Evolutionary conservation across 2,329 filamentous ascomycete species (phyloP).

Genomic region (Magnaporthiopsis rhizophila): DNA sequence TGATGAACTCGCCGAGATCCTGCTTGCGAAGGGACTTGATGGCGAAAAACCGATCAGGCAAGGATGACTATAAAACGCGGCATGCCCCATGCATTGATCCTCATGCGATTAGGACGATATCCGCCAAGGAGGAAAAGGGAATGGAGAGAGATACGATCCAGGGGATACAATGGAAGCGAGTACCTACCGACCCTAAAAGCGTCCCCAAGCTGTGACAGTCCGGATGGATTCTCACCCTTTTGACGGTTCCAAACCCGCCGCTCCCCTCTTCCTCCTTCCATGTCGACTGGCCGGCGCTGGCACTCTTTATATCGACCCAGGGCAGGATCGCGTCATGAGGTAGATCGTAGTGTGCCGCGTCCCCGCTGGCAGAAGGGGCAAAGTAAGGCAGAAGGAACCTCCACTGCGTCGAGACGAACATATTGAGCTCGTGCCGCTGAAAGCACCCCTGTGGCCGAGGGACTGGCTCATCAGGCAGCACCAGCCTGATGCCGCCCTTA

Average conservation of each 20-base stretch:
- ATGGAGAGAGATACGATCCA: neutral
- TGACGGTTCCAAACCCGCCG: neutral
- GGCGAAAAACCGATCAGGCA: neutral
- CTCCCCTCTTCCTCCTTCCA: neutral
- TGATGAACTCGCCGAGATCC: slow-evolving; percentile 3
- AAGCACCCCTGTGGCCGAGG: neutral
- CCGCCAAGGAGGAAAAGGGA: neutral
- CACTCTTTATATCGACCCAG: neutral
- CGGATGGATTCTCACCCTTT: neutral
- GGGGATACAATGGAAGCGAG: neutral
- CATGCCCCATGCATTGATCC: neutral
- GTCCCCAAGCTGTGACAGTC: neutral
- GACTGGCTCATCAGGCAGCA: neutral
- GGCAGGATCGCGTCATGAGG: neutral
- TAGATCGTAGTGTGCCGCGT: slow-evolving; percentile 1
- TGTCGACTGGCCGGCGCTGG: neutral
- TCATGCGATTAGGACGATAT: neutral
- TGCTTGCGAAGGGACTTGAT: slow-evolving; percentile 1
- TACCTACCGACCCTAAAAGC: neutral
- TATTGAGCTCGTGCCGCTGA: neutral
- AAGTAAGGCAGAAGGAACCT: neutral
- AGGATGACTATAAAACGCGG: neutral
- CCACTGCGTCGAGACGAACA: neutral
- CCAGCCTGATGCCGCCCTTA: neutral
- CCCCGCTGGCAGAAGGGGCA: neutral